Base-by-base conservation (phyloP, 371 early-diverging fungal species). In the Circinella umbellata region DNA sequence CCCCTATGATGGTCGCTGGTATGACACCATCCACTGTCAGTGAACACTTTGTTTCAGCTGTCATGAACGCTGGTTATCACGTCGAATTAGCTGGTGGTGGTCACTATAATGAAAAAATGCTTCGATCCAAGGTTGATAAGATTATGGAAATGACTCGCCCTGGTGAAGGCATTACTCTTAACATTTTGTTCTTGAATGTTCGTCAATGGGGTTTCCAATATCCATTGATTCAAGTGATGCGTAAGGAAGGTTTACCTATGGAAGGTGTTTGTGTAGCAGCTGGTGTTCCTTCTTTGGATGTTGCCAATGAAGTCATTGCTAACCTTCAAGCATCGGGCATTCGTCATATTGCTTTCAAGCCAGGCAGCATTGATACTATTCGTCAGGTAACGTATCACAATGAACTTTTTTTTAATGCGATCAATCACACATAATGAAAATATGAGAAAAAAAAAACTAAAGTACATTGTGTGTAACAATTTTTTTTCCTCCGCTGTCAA, bases 161-260 rank as follows among this genome's bases (percentile, higher is more conserved):
- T n/a, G 97, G 98, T 49, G 91, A 92, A 68, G 95, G 95, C 61
- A 87, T 98, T 63, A 91, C 94, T 35, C 80, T 98, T 73, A 98
- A 98, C 85, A 93, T 93, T 54, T 83, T 98, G 39, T 98, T 95
- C 88, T 79, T 98, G 68, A 98, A 97, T 79, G 94, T 95, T 37
- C 91, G 95, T 73, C 92, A 95, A 72, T 98, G 98, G 98, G 95
- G 95, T 11, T 95, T 96, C 93, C 97, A 97, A 81, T 95, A 94
- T 77, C 98, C 98, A 42, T 81, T 93, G 38, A 89, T 93, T 39
- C 92, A 91, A 80, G 86, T 90, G 60, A 93, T 98, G 93, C 93
- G 97, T 61, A 83, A 86, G 38, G 96, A 96, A 75, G 98, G 98
- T 64, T 84, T 95, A 53, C 98, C 98, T 18, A 93, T 98, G 90